A percentile compares a stretch with the other conserved stretches of the same genome.
phyloP scores from a whole-genome alignment of 2,329 filamentous ascomycete species.

The Lasiodiplodia sp. region DNA sequence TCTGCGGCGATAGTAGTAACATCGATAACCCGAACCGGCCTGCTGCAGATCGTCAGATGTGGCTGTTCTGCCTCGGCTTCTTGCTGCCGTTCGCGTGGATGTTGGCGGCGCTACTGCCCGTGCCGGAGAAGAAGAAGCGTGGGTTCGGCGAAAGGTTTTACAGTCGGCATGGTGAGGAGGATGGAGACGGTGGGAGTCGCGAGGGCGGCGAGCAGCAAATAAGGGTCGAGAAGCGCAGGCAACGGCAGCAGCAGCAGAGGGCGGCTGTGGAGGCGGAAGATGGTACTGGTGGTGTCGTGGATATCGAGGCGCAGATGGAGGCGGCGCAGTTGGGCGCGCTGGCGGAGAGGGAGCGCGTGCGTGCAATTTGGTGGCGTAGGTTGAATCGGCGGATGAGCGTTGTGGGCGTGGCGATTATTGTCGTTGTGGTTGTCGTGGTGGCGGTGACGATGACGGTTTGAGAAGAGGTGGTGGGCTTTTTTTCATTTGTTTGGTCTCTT shows the following conservation, averaged over 20 bases:
- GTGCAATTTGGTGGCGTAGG: constrained; percentile 21
- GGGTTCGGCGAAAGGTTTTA: neutral
- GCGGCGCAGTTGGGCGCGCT: neutral
- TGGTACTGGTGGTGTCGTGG: constrained; percentile 8
- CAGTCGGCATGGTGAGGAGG: neutral
- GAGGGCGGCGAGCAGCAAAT: neutral
- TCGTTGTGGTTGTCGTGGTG: constrained; percentile 20
- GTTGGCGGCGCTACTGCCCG: constrained; percentile 18
- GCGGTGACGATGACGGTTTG: constrained; percentile 13
- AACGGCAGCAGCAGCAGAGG: neutral
- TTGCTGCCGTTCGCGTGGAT: constrained; percentile 25
- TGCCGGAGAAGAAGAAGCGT: neutral
- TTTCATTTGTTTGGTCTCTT: neutral
- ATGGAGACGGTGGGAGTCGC: neutral
- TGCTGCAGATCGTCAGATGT: constrained; percentile 19
- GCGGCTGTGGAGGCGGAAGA: neutral
- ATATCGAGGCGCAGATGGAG: constrained; percentile 9
- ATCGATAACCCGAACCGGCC: neutral
- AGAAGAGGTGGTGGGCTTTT: neutral
- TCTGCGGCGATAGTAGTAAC: neutral
- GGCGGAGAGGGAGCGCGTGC: constrained; percentile 8
- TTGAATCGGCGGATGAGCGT: constrained; percentile 25
- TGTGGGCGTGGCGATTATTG: neutral
- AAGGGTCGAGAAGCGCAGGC: neutral
- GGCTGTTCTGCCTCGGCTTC: constrained; percentile 25